Base-by-base conservation (phyloP, 768 basidiomycete species). In the Tulasnella calospora region DNA sequence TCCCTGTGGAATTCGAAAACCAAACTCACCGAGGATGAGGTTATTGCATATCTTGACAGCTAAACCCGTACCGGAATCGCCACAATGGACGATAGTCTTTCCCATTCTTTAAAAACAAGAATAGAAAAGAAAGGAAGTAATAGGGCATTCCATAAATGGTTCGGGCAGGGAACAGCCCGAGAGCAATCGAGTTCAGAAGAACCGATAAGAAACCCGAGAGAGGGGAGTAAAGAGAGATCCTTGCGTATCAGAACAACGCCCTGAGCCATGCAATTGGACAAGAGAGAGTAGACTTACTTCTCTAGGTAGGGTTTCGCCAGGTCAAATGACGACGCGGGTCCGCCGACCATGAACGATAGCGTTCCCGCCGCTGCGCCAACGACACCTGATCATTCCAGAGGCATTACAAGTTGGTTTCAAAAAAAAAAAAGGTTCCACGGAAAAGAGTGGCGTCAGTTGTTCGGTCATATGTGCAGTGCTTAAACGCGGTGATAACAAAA, bases 1-100 rank as follows among this genome's bases (percentile, higher is more conserved):
- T 44, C 46, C 46, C 79, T 38, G 23, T 35, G 74, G 15, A 10
- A 30, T 21, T 21, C 46, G 15, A 19, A 4, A 47, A 47, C 44
- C 44, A 21, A 51, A 44, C 51, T 86, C 38, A 91, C 88, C 61
- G 47, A 71, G 57, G 33, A 70, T 82, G 35, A 30, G 82, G 84
- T 96, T 96, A 84, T 96, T 96, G 85, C 94, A 95, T 47, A 96
- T 94, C 85, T 96, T 96, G 2, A 94, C 94, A 0, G 89, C 94
- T 13, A 96, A 85, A 0, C 95, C 95, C 3, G 92, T 87, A 15
- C 95, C 94, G 5, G 92, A 92, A 10, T 88, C 86, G 0, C 95
- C 95, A 83, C 95, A 96, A 83, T 95, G 88, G 69, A 96, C 92
- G 79, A 93, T 90, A 12, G 91, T 90, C 79, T 87, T 88, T 8